phyloP scores from a whole-genome alignment of 1,284 basidiomycete genomes.

The Cutaneotrichosporon cyanovorans region DNA sequence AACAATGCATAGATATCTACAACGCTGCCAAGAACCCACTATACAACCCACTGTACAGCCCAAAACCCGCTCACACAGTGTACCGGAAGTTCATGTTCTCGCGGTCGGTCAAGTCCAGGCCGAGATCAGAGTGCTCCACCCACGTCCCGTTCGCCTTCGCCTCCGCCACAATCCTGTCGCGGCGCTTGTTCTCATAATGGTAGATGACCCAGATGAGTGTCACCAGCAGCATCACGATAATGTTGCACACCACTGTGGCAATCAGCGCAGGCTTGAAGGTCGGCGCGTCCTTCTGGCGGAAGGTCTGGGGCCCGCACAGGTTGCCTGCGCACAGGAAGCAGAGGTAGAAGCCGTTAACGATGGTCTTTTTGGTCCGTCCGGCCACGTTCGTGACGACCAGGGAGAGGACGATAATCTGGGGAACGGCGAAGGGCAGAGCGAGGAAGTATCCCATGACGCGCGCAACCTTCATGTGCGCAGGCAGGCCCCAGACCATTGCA shows the following conservation, averaged over 20 bases:
- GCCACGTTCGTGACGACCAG: constrained; percentile 8
- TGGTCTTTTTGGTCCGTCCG: constrained; percentile 23
- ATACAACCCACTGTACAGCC: no score
- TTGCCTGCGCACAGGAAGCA: constrained; percentile 6
- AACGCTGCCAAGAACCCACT: no score
- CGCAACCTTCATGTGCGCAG: neutral
- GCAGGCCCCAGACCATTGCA: constrained; percentile 16
- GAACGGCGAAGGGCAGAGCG: neutral
- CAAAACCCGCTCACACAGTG: neutral
- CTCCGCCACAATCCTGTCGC: neutral
- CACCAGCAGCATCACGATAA: neutral
- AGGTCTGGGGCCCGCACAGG: constrained; percentile 13
- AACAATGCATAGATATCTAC: no score
- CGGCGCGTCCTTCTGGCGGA: constrained; percentile 6
- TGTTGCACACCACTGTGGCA: constrained; percentile 1
- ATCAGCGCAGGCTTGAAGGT: constrained; percentile 1
- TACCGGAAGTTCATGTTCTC: constrained; percentile 10
- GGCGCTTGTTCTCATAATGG: neutral
- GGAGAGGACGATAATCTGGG: neutral
- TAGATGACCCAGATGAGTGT: neutral
- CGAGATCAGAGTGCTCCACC: neutral
- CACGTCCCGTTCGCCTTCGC: neutral
- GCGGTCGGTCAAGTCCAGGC: constrained; percentile 4
- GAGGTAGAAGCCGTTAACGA: constrained; percentile 15
- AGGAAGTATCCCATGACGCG: constrained; percentile 10